These are phyloP conservation scores for Penicillium waksmanii DNA, from an alignment of 495 filamentous ascomycete genomes.

Conservation along the genomic window DNA sequence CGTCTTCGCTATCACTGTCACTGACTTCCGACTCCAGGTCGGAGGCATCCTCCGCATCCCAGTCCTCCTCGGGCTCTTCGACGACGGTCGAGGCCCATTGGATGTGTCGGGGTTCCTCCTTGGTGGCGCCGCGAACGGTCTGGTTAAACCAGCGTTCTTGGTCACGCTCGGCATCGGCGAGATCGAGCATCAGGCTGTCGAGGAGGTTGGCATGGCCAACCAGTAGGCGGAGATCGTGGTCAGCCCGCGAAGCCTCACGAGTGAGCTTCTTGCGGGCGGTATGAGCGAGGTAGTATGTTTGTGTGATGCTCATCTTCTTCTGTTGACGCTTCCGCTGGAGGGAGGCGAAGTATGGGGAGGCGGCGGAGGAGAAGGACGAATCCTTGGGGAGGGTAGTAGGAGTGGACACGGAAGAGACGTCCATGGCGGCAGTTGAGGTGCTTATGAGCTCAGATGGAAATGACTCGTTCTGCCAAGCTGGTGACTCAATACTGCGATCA, in stretches of 20 bases:
- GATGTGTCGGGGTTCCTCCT: slow-evolving; percentile 69
- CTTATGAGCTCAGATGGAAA: slow-evolving; percentile 32
- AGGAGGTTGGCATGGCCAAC: slow-evolving; percentile 98
- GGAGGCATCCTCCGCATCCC: slow-evolving; percentile 65
- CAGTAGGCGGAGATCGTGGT: slow-evolving; percentile 92
- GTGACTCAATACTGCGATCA: slow-evolving; percentile 37
- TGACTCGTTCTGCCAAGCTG: slow-evolving; percentile 38
- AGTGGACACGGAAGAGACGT: slow-evolving; percentile 5
- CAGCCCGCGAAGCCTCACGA: slow-evolving; percentile 80
- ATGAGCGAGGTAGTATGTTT: slow-evolving; percentile 97
- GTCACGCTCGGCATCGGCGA: slow-evolving; percentile 90
- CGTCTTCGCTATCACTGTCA: slow-evolving; percentile 66
- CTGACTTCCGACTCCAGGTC: slow-evolving; percentile 57
- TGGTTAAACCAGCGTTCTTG: slow-evolving; percentile 99
- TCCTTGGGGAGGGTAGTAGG: slow-evolving; percentile 24
- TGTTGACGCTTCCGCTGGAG: slow-evolving; percentile 50
- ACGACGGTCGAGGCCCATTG: slow-evolving; percentile 84
- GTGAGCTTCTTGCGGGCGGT: slow-evolving; percentile 95
- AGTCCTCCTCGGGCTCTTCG: slow-evolving; percentile 75
- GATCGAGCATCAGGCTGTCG: slow-evolving; percentile 93
- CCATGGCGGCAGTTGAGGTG: slow-evolving; percentile 34
- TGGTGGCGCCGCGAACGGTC: slow-evolving; percentile 76
- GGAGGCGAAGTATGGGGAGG: slow-evolving; percentile 41
- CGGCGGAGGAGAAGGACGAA: slow-evolving; percentile 23
- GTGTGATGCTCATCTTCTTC: slow-evolving; percentile 92